phyloP scores from a whole-genome alignment of 1,139 yeast species.

The Blastobotrys illinoisensis region DNA sequence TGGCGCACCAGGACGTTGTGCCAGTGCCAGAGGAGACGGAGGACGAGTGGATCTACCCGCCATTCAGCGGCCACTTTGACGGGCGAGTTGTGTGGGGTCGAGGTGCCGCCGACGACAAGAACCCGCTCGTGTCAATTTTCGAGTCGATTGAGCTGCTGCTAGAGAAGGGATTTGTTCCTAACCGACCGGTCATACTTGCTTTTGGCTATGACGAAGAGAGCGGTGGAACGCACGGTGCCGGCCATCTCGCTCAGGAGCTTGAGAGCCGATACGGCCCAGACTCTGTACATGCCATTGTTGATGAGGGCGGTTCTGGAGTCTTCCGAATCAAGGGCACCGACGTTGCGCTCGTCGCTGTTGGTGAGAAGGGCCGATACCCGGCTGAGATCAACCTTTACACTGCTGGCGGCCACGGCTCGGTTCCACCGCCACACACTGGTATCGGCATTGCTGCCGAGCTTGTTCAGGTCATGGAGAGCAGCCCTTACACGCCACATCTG shows the following conservation, averaged over 20 bases:
- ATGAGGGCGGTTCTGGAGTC: slow-evolving; percentile 51
- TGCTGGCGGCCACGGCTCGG: slow-evolving; percentile 71
- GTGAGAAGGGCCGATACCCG: slow-evolving; percentile 66
- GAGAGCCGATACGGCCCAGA: slow-evolving; percentile 50
- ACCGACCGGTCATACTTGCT: slow-evolving; percentile 52
- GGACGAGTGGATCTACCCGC: slow-evolving; percentile 61
- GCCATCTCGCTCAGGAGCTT: slow-evolving; percentile 39
- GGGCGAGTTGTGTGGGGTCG: slow-evolving; percentile 56
- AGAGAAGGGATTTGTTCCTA: slow-evolving; percentile 44
- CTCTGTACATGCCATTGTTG: slow-evolving; percentile 52
- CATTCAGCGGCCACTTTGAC: slow-evolving; percentile 65
- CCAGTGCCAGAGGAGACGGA: slow-evolving; percentile 63
- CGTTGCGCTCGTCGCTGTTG: slow-evolving; percentile 55
- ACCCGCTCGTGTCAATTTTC: slow-evolving; percentile 49
- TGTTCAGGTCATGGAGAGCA: slow-evolving; percentile 46
- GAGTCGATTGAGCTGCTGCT: slow-evolving; percentile 54
- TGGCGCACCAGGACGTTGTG: slow-evolving; percentile 82
- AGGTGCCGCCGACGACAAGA: slow-evolving; percentile 62
- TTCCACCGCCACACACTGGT: slow-evolving; percentile 66
- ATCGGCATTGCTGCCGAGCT: slow-evolving; percentile 62
- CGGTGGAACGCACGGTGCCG: slow-evolving; percentile 53
- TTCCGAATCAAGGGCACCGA: slow-evolving; percentile 40
- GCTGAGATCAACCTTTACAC: slow-evolving; percentile 45
- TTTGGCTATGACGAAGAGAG: slow-evolving; percentile 73
- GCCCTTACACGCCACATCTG: slow-evolving; percentile 43